A percentile compares a stretch with the other conserved stretches of the same genome.
Conservation (phyloP, 2,329 filamentous ascomycete species). For the Diaporthe amygdali region DNA sequence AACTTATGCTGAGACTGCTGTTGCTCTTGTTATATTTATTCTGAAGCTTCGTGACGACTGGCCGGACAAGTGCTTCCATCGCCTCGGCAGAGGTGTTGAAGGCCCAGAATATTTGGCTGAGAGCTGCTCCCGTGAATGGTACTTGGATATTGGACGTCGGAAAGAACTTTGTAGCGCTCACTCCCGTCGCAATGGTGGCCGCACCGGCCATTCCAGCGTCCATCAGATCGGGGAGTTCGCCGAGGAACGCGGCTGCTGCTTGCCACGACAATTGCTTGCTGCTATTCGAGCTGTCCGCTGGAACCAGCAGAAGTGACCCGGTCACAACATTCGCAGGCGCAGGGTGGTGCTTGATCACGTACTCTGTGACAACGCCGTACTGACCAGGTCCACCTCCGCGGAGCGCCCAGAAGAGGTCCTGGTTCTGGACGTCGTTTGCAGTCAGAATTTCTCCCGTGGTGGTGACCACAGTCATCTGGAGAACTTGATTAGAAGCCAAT, state of each 20-base stretch:
- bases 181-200: background rate
- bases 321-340: conserved; percentile 21
- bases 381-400: conserved; percentile 26
- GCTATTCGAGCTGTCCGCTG: background rate
- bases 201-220: background rate
- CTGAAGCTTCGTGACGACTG: background rate
- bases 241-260: background rate
- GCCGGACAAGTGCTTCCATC: background rate
- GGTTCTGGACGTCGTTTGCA: conserved; percentile 23
- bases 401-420: conserved; percentile 26
- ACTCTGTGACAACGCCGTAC: conserved; percentile 27
- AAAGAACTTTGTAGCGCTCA: background rate
- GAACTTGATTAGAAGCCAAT: conserved; percentile 32
- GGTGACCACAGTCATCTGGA: conserved; percentile 34
- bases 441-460: conserved; percentile 27
- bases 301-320: background rate
- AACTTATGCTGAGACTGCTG: background rate
- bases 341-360: conserved; percentile 22
- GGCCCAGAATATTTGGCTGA: background rate
- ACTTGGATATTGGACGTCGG: background rate
- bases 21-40: background rate
- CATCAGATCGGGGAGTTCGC: background rate
- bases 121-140: background rate
- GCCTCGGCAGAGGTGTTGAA: conserved; percentile 2
- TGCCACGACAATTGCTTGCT: background rate